Evolutionary conservation across 768 basidiomycete genomes (phyloP).

Genomic region (Kockovaella imperatae): DNA sequence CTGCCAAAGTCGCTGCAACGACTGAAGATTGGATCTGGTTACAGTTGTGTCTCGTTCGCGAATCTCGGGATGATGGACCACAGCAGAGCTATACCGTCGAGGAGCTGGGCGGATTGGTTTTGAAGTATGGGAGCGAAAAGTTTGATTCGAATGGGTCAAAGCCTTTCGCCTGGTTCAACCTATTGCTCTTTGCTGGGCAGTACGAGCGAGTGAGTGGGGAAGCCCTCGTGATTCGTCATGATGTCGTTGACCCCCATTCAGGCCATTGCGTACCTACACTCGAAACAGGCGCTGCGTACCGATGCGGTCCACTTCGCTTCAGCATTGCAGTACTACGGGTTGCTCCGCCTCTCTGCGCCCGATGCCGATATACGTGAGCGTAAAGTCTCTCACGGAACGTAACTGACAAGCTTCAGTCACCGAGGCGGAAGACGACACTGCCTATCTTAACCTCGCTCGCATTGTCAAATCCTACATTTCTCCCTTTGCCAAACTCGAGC

Average conservation of each 20-base stretch:
- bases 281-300: constrained; percentile 74
- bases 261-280: constrained; percentile 86
- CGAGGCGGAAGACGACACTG: constrained; percentile 20
- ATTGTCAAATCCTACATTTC: constrained; percentile 88
- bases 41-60: constrained; percentile 78
- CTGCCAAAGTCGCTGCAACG: constrained; percentile 76
- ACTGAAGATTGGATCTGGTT: constrained; percentile 98
- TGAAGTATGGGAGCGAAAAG: constrained; percentile 46
- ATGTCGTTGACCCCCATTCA: constrained; percentile 36
- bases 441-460: constrained; percentile 63
- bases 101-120: constrained; percentile 41
- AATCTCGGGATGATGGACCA: constrained; percentile 56
- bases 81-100: constrained; percentile 54
- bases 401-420: constrained; percentile 3
- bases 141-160: constrained; percentile 55
- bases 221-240: background rate
- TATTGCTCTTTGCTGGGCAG: constrained; percentile 83
- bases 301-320: constrained; percentile 93
- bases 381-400: background rate
- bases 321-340: constrained; percentile 83
- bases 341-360: constrained; percentile 72
- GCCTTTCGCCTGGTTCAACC: constrained; percentile 50
- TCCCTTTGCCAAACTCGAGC: constrained; percentile 85
- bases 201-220: constrained; percentile 71
- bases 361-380: constrained; percentile 58